These are phyloP conservation scores for Cryptococcus sp. DNA, from an alignment of 1,284 basidiomycete genomes.

Conservation along the genomic window DNA sequence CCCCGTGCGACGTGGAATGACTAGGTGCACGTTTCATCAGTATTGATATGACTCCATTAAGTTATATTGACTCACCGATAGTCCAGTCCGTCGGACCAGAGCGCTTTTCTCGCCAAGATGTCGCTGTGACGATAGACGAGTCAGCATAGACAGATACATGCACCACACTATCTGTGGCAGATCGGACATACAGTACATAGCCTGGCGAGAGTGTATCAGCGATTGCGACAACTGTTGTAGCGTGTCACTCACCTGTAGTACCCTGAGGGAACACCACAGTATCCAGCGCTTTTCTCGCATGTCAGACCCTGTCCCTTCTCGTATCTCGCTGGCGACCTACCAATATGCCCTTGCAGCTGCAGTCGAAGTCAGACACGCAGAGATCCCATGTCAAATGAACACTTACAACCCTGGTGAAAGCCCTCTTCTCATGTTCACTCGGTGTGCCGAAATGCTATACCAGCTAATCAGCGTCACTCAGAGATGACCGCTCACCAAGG, in stretches of 20 bases:
- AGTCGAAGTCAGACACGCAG: background rate
- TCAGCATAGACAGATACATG: background rate
- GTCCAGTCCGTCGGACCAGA: constrained; percentile 88
- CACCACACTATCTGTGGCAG: too few relatives aligned
- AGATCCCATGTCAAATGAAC: too few relatives aligned
- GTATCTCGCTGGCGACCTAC: constrained; percentile 9
- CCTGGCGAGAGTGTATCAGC: constrained; percentile 14
- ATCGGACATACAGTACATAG: constrained; percentile 35
- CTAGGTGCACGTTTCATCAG: constrained; percentile 47
- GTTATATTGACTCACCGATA: constrained; percentile 51
- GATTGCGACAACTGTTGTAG: too few relatives aligned
- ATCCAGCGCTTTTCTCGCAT: constrained; percentile 57
- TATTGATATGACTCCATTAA: background rate
- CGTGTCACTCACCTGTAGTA: constrained; percentile 65
- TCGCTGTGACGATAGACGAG: constrained; percentile 60
- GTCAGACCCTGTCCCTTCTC: constrained; percentile 5
- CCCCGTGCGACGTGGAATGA: constrained; percentile 91
- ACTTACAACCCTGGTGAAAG: constrained; percentile 78
- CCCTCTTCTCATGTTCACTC: constrained; percentile 75
- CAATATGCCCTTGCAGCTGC: constrained; percentile 86
- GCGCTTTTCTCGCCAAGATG: constrained; percentile 74
- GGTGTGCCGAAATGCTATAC: constrained; percentile 85
- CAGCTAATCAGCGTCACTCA: constrained; percentile 2
- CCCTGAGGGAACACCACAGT: constrained; percentile 80
- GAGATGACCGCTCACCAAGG: constrained; percentile 61